Conservation (phyloP, 345 rosid species). For the Adansonia digitata region DNA sequence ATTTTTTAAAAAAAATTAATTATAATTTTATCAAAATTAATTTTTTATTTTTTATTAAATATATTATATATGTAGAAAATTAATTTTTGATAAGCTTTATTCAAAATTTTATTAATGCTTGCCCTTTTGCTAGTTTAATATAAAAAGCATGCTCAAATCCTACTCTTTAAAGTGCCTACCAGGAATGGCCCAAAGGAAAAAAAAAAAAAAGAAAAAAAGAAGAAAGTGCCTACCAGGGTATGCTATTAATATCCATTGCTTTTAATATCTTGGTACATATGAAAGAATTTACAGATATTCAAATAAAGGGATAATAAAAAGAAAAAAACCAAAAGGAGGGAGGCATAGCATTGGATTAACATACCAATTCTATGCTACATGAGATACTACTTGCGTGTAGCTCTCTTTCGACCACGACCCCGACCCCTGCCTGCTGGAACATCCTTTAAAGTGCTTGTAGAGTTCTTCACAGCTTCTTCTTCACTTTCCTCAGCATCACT, state of each 20-base stretch:
- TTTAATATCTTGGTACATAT: not conserved
- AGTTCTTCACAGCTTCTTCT: conserved; percentile 35
- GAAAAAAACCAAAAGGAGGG: not conserved
- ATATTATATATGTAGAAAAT: too few species aligned
- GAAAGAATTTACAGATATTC: not conserved
- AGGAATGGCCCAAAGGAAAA: not conserved
- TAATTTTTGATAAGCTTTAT: too few species aligned
- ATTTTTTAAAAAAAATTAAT: too few species aligned
- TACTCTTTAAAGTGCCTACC: not conserved
- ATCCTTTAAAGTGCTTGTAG: conserved; percentile 33
- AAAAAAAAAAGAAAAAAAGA: too few species aligned
- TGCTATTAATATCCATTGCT: not conserved
- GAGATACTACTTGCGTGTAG: conserved; percentile 22
- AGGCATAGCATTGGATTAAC: not conserved
- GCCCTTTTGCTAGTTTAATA: too few species aligned
- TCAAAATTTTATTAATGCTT: too few species aligned
- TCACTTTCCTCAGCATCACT: conserved; percentile 36
- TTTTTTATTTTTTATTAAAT: too few species aligned
- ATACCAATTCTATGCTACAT: not conserved
- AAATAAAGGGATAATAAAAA: not conserved
- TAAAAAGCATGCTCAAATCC: not conserved
- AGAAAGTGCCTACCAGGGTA: not conserved
- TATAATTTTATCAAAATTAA: too few species aligned
- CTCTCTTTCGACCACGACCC: conserved; percentile 45
- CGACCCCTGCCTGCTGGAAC: conserved; percentile 26